Evolutionary conservation across 2,329 filamentous ascomycete genomes (phyloP), one percentile per base, ranked within the genome.

Genomic region (Magnaporthiopsis incrustans): DNA sequence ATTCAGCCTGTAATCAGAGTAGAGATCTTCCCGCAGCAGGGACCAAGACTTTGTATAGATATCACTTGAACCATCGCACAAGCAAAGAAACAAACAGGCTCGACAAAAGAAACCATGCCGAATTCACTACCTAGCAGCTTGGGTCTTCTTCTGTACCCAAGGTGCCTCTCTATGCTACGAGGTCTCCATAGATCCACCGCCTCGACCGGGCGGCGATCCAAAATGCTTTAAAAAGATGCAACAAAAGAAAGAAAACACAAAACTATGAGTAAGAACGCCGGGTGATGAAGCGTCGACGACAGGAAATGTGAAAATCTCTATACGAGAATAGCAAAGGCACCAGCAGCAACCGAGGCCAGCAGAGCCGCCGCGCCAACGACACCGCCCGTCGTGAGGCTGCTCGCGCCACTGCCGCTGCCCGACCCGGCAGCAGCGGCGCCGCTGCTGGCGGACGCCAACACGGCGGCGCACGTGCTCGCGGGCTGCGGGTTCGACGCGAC

Each of bases 391-490:
- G 35, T 35, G 14, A 44, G 35, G 15, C 35, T 56, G 32, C 32
- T 59, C 32, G 30, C 33, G 3, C 32, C n/a, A 12, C 56, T 27
- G 53, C 53, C 53, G n/a, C 30, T 59, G n/a, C 53, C 53, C 1
- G 33, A 44, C 22, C 44, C 27, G n/a, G 44, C 30, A 1, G 27
- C 18, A 6, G 58, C 30, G n/a, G 61, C 61, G 10, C 50, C 44
- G 30, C 60, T 59, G 44, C 44, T 64, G 25, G 62, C 62, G 3
- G 57, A 26, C 25, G 62, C 35, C 62, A 64, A n/a, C 3, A 64
- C 58, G 64, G 79, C 79, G 59, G 82, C 77, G 69, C 86, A 87
- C 64, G 87, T 89, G 68, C 85, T 79, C 59, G 81, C 76, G 56
- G 79, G 77, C 63, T 77, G 72, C 60, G 79, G 75, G 64, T 79